Conservation (phyloP, 2,329 filamentous ascomycete species). For the Neopestalotiopsis sp. region DNA sequence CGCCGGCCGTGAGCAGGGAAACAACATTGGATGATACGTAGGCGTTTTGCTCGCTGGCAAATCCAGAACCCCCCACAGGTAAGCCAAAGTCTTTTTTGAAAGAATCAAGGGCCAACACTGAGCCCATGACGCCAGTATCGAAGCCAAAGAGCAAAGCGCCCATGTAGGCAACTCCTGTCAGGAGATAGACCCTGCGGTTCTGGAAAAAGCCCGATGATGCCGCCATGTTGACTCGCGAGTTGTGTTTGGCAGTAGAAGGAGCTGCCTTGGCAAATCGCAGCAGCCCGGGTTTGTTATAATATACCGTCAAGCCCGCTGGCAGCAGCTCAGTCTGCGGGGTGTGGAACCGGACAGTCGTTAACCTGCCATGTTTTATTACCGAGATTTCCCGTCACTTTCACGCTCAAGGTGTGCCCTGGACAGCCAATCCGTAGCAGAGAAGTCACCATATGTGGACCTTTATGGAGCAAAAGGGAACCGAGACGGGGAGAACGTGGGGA, state of each 20-base stretch:
- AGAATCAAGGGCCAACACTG: conserved; percentile 65
- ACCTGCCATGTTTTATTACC: not conserved
- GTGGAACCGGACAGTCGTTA: not conserved
- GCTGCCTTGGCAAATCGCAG: not conserved
- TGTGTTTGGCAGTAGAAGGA: not conserved
- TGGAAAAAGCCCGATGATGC: conserved; percentile 5
- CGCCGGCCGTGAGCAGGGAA: conserved; percentile 72
- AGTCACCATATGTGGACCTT: not conserved
- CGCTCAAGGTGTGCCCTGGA: not conserved
- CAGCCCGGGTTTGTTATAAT: not conserved
- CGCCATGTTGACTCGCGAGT: not conserved
- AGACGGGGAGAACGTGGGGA: not conserved
- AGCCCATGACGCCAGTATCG: conserved; percentile 70
- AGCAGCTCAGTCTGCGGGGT: not conserved
- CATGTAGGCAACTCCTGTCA: conserved; percentile 9
- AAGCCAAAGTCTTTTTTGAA: conserved; percentile 54
- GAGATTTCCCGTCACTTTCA: not conserved
- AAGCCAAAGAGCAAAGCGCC: conserved; percentile 37
- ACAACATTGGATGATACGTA: conserved; percentile 47
- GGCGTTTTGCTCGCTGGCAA: conserved; percentile 6
- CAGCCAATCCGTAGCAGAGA: not conserved
- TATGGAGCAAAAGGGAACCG: not conserved
- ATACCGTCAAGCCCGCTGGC: not conserved
- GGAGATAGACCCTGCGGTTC: conserved; percentile 9
- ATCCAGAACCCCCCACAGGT: conserved; percentile 14